These are phyloP conservation scores for Cutaneotrichosporon mucoides DNA, from an alignment of 1,284 basidiomycete genomes.

Conservation along the genomic window DNA sequence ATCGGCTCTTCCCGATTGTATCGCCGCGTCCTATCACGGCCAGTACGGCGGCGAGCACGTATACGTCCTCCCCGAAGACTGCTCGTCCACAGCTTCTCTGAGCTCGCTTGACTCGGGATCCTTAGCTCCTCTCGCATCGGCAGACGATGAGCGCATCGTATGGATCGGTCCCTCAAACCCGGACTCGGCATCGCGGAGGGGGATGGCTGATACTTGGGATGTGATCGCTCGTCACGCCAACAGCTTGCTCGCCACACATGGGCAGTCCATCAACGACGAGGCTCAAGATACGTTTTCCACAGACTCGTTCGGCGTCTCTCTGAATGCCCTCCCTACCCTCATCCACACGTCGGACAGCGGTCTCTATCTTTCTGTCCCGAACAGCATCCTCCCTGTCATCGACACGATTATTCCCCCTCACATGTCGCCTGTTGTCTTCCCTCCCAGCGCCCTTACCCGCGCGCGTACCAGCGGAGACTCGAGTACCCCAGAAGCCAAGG, in stretches of 20 bases:
- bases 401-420: slow-evolving; percentile 44
- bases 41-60: slow-evolving; percentile 26
- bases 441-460: slow-evolving; percentile 10
- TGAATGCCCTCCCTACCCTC: slow-evolving; percentile 12
- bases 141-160: slow-evolving; percentile 2
- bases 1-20: slow-evolving; percentile 13
- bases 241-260: neutral
- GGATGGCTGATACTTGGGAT: neutral
- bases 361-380: slow-evolving; percentile 37
- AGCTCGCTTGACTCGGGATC: slow-evolving; percentile 17
- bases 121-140: slow-evolving; percentile 14
- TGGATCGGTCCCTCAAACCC: slow-evolving; percentile 14
- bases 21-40: slow-evolving; percentile 27
- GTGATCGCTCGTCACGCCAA: neutral
- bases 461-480: neutral
- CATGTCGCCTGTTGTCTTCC: slow-evolving; percentile 44
- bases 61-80: slow-evolving; percentile 18
- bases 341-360: slow-evolving; percentile 28
- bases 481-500: slow-evolving; percentile 31
- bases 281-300: too few relatives aligned
- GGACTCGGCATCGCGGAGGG: neutral
- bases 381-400: slow-evolving; percentile 30
- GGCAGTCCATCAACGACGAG: too few relatives aligned
- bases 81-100: slow-evolving; percentile 7
- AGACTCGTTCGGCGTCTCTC: neutral